Evolutionary conservation across 108 stramenopile genomes (phyloP).

Genomic region (Conticribra weissflogii): DNA sequence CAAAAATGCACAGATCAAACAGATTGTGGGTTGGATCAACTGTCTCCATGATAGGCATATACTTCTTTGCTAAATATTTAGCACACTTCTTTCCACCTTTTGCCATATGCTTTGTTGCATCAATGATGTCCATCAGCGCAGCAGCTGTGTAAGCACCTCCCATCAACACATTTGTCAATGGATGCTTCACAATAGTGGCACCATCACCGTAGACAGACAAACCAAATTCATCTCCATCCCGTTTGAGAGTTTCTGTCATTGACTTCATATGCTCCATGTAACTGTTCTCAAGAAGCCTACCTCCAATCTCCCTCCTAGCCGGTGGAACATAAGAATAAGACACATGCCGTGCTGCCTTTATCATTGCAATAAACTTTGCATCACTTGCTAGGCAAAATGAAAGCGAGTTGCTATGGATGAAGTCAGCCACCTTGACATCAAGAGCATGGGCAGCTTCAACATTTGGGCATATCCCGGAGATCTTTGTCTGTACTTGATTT

Average conservation of each 20-base stretch:
- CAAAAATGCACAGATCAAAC: slow-evolving; percentile 23
- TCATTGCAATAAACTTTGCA: not conserved
- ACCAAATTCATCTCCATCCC: not conserved
- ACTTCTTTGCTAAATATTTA: not conserved
- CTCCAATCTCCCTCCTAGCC: not conserved
- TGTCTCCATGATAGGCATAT: slow-evolving; percentile 1
- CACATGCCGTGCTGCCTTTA: not conserved
- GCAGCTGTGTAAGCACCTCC: not conserved
- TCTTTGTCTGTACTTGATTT: too few relatives aligned
- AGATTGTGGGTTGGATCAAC: not conserved
- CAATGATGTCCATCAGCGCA: not conserved
- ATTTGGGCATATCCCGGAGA: too few relatives aligned
- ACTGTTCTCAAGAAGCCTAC: not conserved
- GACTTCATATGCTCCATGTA: not conserved
- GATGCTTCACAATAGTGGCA: slow-evolving; percentile 1
- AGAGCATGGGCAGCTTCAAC: too few relatives aligned
- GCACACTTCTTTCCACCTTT: slow-evolving; percentile 14
- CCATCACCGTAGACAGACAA: slow-evolving; percentile 2
- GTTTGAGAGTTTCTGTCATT: not conserved
- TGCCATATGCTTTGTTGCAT: not conserved
- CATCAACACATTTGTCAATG: slow-evolving; percentile 1
- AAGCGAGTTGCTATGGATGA: not conserved
- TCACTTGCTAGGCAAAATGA: not conserved
- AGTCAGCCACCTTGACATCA: not conserved
- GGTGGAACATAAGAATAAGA: not conserved